Evolutionary conservation across 2,329 filamentous ascomycete genomes (phyloP).

Genomic region (Microascus cirrosus): DNA sequence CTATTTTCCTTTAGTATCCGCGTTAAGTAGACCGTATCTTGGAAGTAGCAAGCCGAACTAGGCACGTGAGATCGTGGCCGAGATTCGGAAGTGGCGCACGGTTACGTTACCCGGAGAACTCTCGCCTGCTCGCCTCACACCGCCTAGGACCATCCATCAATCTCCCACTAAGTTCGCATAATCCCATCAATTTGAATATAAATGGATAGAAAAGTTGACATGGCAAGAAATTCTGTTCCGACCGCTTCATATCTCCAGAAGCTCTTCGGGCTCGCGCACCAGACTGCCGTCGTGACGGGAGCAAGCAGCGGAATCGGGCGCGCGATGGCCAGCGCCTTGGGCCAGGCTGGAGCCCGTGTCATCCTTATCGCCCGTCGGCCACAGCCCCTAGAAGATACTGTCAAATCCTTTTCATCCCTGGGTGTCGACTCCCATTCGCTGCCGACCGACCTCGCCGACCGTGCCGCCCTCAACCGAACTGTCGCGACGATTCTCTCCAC

Average conservation of each 20-base stretch:
- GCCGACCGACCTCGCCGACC: slow-evolving; percentile 9
- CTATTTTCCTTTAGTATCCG: neutral
- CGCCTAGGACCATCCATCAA: neutral
- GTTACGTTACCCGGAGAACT: neutral
- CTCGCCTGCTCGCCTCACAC: neutral
- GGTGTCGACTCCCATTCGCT: slow-evolving; percentile 14
- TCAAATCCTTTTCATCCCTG: slow-evolving; percentile 12
- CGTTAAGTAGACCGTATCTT: neutral
- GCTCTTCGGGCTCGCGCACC: slow-evolving; percentile 17
- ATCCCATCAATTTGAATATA: neutral
- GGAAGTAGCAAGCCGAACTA: neutral
- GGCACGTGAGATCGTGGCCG: neutral
- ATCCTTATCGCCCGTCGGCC: slow-evolving; percentile 17
- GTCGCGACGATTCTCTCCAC: slow-evolving; percentile 3
- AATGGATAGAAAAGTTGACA: neutral
- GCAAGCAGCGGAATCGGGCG: slow-evolving; percentile 22
- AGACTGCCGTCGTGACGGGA: slow-evolving; percentile 18
- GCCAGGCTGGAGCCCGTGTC: slow-evolving; percentile 17
- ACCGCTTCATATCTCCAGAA: slow-evolving; percentile 13
- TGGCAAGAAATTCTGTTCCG: neutral
- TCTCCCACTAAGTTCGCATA: neutral
- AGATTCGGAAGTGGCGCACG: neutral
- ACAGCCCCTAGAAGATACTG: slow-evolving; percentile 12
- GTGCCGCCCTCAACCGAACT: slow-evolving; percentile 12
- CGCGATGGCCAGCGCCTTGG: slow-evolving; percentile 17